Base-by-base conservation (phyloP, 1,284 basidiomycete genomes). In the Dichomitus squalens region DNA sequence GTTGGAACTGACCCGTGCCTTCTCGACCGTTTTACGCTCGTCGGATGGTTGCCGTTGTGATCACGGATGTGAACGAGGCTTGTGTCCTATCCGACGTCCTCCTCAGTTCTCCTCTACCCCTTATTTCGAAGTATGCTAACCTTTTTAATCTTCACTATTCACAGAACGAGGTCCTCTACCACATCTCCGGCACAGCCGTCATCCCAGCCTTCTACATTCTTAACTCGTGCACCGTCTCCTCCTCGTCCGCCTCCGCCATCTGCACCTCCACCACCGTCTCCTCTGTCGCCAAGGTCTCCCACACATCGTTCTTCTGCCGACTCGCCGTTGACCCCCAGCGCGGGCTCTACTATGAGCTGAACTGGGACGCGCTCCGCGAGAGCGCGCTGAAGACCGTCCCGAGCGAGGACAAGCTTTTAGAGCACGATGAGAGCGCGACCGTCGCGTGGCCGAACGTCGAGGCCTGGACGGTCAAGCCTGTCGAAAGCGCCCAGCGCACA, bases 111-210 rank as follows among this genome's bases (percentile, higher is more conserved):
- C n/a, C n/a, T n/a, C n/a, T n/a, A n/a, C n/a, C n/a, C n/a, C n/a
- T n/a, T n/a, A n/a, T n/a, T n/a, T n/a, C n/a, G n/a, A n/a, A n/a
- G n/a, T n/a, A n/a, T n/a, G n/a, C n/a, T n/a, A n/a, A n/a, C n/a
- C n/a, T n/a, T n/a, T n/a, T n/a, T 27, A 27, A 43, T 23, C 11
- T 11, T 1, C 2, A 16, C 5, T 9, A 16, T 36, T 7, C 11
- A 27, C 29, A 89, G 89, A 85, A 88, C 60, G 88, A 91, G 69
- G 77, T 91, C 4, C 90, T 88, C 64, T 87, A 85, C 53, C 82
- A 83, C 16, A 71, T 90, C 18, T 65, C 75, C 27, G 76, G 76
- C 1, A 76, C 73, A 20, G 80, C 75, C 14, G 72, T 81, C 33
- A 61, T 88, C 7, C 71, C 75, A 16, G 79, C 86, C 5, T 76